Evolutionary conservation across 2,329 filamentous ascomycete genomes (phyloP).

Genomic region (Claviceps sp.): DNA sequence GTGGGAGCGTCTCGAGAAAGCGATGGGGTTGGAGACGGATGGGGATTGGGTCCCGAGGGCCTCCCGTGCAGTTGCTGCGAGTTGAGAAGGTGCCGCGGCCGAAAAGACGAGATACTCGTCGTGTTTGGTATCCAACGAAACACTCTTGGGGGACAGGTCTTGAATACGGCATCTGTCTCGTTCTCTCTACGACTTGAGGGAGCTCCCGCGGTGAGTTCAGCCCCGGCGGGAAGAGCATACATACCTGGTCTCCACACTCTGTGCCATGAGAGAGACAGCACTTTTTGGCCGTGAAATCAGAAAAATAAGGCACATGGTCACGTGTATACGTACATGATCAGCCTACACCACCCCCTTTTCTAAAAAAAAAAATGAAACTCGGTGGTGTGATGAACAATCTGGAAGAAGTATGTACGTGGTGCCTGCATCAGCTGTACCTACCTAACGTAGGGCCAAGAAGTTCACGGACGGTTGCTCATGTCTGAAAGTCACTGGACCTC

Average conservation of each 20-base stretch:
- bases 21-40: conserved; percentile 26
- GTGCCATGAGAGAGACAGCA: background rate
- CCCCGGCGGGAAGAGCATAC: too few species aligned
- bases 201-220: too few species aligned
- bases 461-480: background rate
- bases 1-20: conserved; percentile 46
- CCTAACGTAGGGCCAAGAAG: background rate
- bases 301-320: background rate
- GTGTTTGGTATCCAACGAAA: background rate
- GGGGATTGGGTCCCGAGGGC: conserved; percentile 30
- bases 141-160: too few species aligned
- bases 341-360: background rate
- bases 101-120: background rate
- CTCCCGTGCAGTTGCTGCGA: background rate
- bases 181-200: too few species aligned
- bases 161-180: background rate
- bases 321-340: background rate
- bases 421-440: background rate
- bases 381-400: background rate
- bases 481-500: background rate
- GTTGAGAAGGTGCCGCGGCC: background rate
- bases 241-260: background rate
- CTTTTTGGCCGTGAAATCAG: background rate
- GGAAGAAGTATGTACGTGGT: background rate
- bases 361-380: background rate